Base-by-base conservation (phyloP, 192 early-diverging fungal species). In the Gryganskiella cystojenkinii region DNA sequence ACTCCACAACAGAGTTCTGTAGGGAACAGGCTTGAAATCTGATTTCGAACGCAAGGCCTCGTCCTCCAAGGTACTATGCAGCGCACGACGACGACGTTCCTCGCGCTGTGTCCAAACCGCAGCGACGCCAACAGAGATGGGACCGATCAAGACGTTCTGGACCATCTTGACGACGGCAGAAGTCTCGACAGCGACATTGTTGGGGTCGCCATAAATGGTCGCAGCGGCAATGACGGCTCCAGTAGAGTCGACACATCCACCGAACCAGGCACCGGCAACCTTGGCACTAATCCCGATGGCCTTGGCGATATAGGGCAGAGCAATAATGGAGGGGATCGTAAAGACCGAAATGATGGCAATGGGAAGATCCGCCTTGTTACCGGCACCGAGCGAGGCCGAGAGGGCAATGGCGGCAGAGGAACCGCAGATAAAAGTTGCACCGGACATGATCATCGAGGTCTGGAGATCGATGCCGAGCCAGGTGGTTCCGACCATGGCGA, bases 321-420 rank as follows among this genome's bases (percentile, higher is more conserved):
- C 85, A 49, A 87, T 84, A 34, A 87, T 83, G 14, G 81, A 83
- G 3, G 85, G 83, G 47, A 87, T 84, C 11, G 83, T 84, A 27
- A 87, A 87, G 17, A 87, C 82, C 6, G 85, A 87, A 24, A 84
- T 87, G 30, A 87, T 87, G 46, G 83, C 85, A 50, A 87, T 84
- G 15, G 85, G 85, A 69, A 87, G 75, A 51, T 87, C 82, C 11
- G 83, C 80, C 40, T 87, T 87, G 44, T 54, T 60, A 8, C 80
- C 70, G 20, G 80, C 83, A 5, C 83, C 81, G 61, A 87, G 70
- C 4, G 71, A 76, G 1, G 81, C 67, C 9, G 80, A 80, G 11
- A 84, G 56, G 19, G 83, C 85, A 62, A 87, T 83, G 27, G 83
- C 85, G 15, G 73, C 73, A 14, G 83, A 83, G 19, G 83, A 87